Base-by-base conservation (phyloP, 768 basidiomycete species). In the Termitomyces sp. region DNA sequence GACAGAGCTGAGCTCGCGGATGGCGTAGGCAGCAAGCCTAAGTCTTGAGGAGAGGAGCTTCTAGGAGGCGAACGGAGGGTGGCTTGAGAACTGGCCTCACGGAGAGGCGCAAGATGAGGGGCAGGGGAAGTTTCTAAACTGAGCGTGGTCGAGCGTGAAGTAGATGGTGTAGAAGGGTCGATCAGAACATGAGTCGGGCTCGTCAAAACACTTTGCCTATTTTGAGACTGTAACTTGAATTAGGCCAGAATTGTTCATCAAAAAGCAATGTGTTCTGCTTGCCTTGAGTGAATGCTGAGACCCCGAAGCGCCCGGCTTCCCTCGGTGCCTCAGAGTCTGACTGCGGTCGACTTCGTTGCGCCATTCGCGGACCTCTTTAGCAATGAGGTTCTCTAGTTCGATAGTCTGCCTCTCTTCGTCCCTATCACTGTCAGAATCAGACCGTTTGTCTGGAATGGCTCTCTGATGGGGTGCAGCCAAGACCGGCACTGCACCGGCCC, bases 341-440 rank as follows among this genome's bases (percentile, higher is more conserved):
- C 69, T 73, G 58, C 67, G 70, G 54, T 75, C 68, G 0, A 75
- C 73, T 53, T 78, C 71, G 13, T 69, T 75, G 56, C 82, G 71
- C 86, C 85, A 84, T 68, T 81, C 80, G 20, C 72, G 71, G 12
- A 82, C 75, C 62, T 85, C 83, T 51, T 67, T 73, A 6, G 80
- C 74, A 44, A 78, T 74, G 43, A 86, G 72, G n/a, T 76, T 74
- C 44, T 83, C 81, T 4, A 88, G 72, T 65, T 86, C 85, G 27
- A 82, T 67, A 16, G 62, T 63, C 43, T 64, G 60, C 32, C 60
- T 62, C 10, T 60, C 65, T 44, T 61, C 61, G 58, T 63, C 50
- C 53, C 62, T 58, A 49, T 61, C 60, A n/a, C 58, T 66, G 18
- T 60, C 68, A 2, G 36, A 56, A 53, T 63, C 61, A 16, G 62